Evolutionary conservation across 2,329 filamentous ascomycete species (phyloP), one percentile per base, ranked within the genome.

Genomic region (Tolypocladium amazonense): DNA sequence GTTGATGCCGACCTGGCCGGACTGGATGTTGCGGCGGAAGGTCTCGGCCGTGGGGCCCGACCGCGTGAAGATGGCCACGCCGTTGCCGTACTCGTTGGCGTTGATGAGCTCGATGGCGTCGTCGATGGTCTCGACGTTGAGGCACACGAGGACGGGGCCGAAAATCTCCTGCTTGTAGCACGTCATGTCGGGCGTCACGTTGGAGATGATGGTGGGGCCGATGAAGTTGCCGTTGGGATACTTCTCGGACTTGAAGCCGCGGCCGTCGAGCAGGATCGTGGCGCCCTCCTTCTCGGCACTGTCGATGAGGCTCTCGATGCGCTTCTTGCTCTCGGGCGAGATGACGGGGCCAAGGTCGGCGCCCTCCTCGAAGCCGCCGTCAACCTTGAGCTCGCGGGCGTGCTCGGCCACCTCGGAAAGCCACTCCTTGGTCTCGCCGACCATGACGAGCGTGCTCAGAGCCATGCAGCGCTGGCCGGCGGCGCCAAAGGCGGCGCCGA

Each of bases 81-180:
- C 90, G 78, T 94, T 94, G 66, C 90, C 90, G 73, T 94, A 94
- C 74, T 92, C 88, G 76, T 94, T 94, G 62, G 77, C 79, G 77
- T 94, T 94, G 79, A 94, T 92, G 64, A 92, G 77, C 38, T 88
- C 83, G 67, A 94, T 87, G 43, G 89, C 90, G 58, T 91, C 88
- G 69, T 92, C 88, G 59, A 93, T 82, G 7, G 88, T 90, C 50
- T 87, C 83, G 23, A 88, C 88, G 68, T 90, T 89, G 63, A 94
- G 78, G 77, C 88, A 92, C 60, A 94, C 88, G 23, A 94, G 81
- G 12, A 94, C 90, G 2, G 90, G 90, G 2, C 90, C 90, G 65
- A 94, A 94, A 69, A 94, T 91, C 75, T 94, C 90, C 74, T 94
- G 87, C 62, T 76, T 84, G 79, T 94, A 94, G 81, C 90, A 94